These are phyloP conservation scores for Tuber borchii DNA, from an alignment of 495 filamentous ascomycete genomes.

Conservation along the genomic window DNA sequence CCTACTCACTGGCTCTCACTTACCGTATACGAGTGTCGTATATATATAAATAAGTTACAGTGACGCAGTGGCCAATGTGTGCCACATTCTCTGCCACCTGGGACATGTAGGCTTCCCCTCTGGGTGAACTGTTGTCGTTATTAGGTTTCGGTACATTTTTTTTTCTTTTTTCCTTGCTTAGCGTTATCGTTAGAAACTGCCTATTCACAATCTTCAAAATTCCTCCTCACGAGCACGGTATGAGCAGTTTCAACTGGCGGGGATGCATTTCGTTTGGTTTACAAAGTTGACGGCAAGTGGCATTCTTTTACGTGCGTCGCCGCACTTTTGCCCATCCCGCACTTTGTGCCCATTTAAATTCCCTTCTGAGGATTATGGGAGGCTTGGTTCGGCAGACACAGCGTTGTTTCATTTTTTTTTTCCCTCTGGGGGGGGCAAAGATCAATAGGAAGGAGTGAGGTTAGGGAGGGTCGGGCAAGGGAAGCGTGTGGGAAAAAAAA, in stretches of 20 bases:
- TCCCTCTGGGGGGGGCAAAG: not conserved
- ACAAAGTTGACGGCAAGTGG: constrained; percentile 2
- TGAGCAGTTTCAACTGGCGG: not conserved
- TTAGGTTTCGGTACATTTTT: not conserved
- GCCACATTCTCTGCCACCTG: not conserved
- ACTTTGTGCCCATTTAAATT: not conserved
- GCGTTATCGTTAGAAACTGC: not conserved
- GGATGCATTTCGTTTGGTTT: constrained; percentile 1
- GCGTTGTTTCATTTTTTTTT: not conserved
- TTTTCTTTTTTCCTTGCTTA: not conserved
- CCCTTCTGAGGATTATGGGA: not conserved
- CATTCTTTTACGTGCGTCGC: constrained; percentile 4
- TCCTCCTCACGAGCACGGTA: not conserved
- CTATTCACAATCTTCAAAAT: not conserved
- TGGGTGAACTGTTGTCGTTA: not conserved
- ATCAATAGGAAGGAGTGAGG: not conserved
- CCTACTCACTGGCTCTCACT: not conserved
- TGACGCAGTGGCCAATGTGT: not conserved
- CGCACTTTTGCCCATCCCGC: not conserved
- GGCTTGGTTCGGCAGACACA: not conserved
- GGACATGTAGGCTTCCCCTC: not conserved
- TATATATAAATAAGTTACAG: too few relatives aligned
- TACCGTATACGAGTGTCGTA: too few relatives aligned
- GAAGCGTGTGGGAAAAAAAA: not conserved
- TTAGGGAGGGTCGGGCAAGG: not conserved